These are phyloP conservation scores for Naganishia vaughanmartiniae DNA, from an alignment of 768 basidiomycete species.

Conservation along the genomic window DNA sequence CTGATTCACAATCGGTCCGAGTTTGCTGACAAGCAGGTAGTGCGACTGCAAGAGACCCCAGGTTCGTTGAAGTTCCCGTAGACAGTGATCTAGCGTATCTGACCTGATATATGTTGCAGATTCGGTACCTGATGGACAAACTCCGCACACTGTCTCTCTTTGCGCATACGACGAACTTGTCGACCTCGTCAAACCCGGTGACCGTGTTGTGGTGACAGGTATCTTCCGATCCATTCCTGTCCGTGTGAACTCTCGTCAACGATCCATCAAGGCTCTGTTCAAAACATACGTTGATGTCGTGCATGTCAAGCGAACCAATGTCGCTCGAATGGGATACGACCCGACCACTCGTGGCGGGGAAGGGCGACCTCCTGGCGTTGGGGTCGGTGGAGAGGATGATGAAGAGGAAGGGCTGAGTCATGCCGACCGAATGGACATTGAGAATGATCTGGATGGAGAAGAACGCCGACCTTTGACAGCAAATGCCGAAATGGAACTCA, in stretches of 20 bases:
- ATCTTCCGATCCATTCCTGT: conserved; percentile 94
- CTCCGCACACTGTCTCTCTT: conserved; percentile 92
- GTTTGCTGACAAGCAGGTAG: conserved; percentile 92
- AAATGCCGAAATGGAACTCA: conserved; percentile 73
- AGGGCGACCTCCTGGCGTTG: conserved; percentile 67
- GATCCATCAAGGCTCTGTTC: conserved; percentile 91
- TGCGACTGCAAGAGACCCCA: conserved; percentile 93
- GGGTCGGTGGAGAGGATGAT: conserved; percentile 65
- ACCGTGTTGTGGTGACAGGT: conserved; percentile 82
- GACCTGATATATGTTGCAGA: conserved; percentile 54
- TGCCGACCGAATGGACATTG: conserved; percentile 37
- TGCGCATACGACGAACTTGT: conserved; percentile 99
- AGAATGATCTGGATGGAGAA: conserved; percentile 48
- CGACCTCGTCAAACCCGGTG: conserved; percentile 93
- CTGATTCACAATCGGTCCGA: conserved; percentile 96
- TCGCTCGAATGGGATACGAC: conserved; percentile 68
- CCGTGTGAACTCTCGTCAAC: conserved; percentile 86
- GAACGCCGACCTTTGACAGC: conserved; percentile 48
- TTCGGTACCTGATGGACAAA: conserved; percentile 95
- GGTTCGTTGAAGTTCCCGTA: conserved; percentile 37
- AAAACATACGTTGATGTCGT: conserved; percentile 97
- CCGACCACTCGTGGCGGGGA: conserved; percentile 63
- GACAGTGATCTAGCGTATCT: not conserved
- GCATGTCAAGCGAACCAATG: conserved; percentile 74
- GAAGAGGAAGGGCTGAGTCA: conserved; percentile 58